phyloP scores from a whole-genome alignment of 139 green algal genomes.

The Picochlorum costavermella region DNA sequence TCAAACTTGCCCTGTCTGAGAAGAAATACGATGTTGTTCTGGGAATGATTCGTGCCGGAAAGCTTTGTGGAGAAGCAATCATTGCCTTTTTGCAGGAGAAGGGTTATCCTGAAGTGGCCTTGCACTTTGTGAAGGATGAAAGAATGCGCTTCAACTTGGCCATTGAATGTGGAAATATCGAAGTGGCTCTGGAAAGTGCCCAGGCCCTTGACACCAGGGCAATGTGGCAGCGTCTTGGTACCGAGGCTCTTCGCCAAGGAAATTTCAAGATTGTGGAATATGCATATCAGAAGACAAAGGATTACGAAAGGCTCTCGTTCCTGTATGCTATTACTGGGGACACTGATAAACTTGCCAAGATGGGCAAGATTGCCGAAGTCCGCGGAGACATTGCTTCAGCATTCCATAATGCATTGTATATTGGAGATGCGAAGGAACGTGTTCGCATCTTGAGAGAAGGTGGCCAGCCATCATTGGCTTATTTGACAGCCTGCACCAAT shows the following conservation, averaged over 20 bases:
- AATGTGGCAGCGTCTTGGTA: conserved; percentile 87
- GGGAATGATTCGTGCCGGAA: conserved; percentile 76
- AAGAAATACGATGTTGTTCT: conserved; percentile 92
- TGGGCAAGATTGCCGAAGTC: conserved; percentile 98
- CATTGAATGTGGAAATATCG: conserved; percentile 93
- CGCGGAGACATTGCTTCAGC: conserved; percentile 84
- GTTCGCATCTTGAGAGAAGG: conserved; percentile 78
- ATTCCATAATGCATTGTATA: conserved; percentile 97
- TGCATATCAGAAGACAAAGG: conserved; percentile 98
- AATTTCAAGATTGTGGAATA: conserved; percentile 99
- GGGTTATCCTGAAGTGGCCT: conserved; percentile 95
- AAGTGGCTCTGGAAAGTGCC: conserved; percentile 89
- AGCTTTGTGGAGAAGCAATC: conserved; percentile 92
- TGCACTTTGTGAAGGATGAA: conserved; percentile 92
- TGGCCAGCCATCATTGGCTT: conserved; percentile 85
- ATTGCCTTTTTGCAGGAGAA: conserved; percentile 97
- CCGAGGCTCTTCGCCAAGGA: conserved; percentile 80
- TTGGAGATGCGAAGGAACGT: conserved; percentile 83
- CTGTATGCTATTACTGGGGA: conserved; percentile 98
- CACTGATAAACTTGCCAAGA: conserved; percentile 87
- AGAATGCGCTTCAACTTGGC: conserved; percentile 92
- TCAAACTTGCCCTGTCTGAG: conserved; percentile 96
- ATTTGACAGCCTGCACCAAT: conserved; percentile 80
- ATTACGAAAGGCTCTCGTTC: conserved; percentile 95
- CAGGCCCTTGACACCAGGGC: conserved; percentile 92